A percentile compares a stretch with the other conserved stretches of the same genome.
Conservation (phyloP, 805 yeast species). For the Barnettozyma sucrosica region DNA sequence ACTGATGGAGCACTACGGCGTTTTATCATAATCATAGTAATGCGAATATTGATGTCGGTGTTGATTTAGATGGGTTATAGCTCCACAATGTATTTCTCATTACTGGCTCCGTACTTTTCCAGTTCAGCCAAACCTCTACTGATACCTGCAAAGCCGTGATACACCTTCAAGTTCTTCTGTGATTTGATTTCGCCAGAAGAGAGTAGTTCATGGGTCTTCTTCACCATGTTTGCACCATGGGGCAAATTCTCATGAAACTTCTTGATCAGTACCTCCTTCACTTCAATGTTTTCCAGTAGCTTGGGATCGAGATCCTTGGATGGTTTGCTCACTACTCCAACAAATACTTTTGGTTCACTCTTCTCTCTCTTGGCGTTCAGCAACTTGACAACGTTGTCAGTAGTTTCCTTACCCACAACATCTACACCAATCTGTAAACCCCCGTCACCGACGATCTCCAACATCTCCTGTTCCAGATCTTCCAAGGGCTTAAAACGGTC, state of each 20-base stretch:
- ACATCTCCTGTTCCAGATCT: constrained; percentile 19
- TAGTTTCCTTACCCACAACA: constrained; percentile 38
- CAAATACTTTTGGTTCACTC: constrained; percentile 23
- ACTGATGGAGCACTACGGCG: too few relatives aligned
- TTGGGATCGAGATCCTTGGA: constrained; percentile 21
- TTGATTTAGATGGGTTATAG: constrained; percentile 6
- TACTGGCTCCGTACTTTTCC: constrained; percentile 37
- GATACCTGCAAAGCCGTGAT: constrained; percentile 32
- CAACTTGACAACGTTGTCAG: constrained; percentile 28
- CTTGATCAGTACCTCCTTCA: constrained; percentile 34
- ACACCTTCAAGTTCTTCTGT: constrained; percentile 29
- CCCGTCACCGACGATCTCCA: constrained; percentile 22
- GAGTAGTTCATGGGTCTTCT: constrained; percentile 30
- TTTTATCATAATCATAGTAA: background rate
- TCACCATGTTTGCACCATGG: constrained; percentile 33
- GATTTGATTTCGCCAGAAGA: constrained; percentile 28
- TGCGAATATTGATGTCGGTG: background rate
- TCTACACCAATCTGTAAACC: constrained; percentile 36
- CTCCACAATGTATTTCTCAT: constrained; percentile 37
- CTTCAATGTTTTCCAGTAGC: constrained; percentile 22
- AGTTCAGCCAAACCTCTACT: constrained; percentile 33
- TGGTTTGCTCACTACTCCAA: constrained; percentile 37
- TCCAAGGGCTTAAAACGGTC: constrained; percentile 30
- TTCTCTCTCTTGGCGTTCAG: constrained; percentile 20
- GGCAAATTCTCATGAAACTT: constrained; percentile 38